Evolutionary conservation across 2,329 filamentous ascomycete species (phyloP), one percentile per base, ranked within the genome.

Genomic region (Xylaria digitata): DNA sequence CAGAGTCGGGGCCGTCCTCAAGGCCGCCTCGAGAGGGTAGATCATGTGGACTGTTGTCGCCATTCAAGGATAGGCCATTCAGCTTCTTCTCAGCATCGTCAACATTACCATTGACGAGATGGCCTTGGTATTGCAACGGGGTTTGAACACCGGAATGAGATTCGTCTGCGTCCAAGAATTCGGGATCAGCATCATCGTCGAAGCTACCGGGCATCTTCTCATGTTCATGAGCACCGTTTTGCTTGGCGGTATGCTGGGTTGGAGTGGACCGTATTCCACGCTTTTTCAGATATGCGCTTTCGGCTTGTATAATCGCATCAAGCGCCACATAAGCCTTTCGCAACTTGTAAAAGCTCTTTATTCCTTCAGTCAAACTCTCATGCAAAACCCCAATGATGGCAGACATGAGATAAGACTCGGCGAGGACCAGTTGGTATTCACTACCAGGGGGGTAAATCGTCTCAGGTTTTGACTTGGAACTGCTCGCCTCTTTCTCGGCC

Each of bases 261-360:
- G 66, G 69, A 34, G 71, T 69, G 4, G 74, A 73, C 26, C 69
- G 68, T 5, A 83, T 61, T 0, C 76, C 76, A 6, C 75, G 73
- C 42, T 77, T 77, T 54, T 79, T 75, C n/a, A 84, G 61, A 68
- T 81, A 83, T 67, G 85, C 88, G 26, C 86, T 86, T 79, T 97
- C 94, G 40, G 90, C 87, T 67, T 91, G 86, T 75, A 94, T 85
- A 62, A 99, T 92, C 9, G 85, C 85, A 74, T 97, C 92, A 3
- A 99, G 83, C 0, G 93, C 91, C 45, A 93, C 82, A 75, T 92
- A 98, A 0, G 95, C 95, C 77, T 96, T 97, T 68, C 95, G 86
- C 72, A 98, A 80, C 79, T 96, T 97, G 77, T 97, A 96, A 75
- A 98, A 98, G 6, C 93, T 93, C 79, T 91, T 93, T 78, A 98